Conservation (phyloP, 345 rosid species). For the Lepidium africanum region DNA sequence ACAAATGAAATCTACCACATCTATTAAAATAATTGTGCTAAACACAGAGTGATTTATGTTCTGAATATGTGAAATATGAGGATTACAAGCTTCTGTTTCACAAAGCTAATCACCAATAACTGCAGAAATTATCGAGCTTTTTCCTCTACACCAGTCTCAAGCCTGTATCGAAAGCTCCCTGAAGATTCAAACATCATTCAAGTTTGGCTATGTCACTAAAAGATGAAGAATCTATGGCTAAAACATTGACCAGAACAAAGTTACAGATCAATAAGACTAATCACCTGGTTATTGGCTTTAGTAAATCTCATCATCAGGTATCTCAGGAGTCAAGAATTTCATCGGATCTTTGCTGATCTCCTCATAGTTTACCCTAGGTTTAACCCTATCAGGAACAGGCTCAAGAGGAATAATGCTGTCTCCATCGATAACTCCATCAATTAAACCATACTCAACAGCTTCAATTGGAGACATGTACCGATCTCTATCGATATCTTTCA, state of each 20-base stretch:
- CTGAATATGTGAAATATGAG: slow-evolving; percentile 9
- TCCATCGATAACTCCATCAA: slow-evolving; percentile 89
- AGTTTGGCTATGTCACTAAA: not conserved
- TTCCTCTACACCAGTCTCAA: slow-evolving; percentile 9
- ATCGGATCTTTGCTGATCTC: slow-evolving; percentile 62
- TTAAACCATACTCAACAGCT: slow-evolving; percentile 86
- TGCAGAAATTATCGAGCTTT: slow-evolving; percentile 1
- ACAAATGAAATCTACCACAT: not conserved
- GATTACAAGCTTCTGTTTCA: slow-evolving; percentile 6
- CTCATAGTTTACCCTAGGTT: slow-evolving; percentile 45
- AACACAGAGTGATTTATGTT: slow-evolving; percentile 5
- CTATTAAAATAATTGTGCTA: not conserved
- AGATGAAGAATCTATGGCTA: not conserved
- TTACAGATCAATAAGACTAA: not conserved
- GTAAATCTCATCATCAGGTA: slow-evolving; percentile 91
- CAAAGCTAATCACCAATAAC: not conserved
- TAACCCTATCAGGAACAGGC: slow-evolving; percentile 78
- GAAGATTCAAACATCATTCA: not conserved
- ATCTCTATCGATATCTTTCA: slow-evolving; percentile 76
- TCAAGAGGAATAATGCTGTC: slow-evolving; percentile 74
- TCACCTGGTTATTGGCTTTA: slow-evolving; percentile 44
- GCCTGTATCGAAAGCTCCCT: slow-evolving; percentile 3
- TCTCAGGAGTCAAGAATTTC: slow-evolving; percentile 80
- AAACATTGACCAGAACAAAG: not conserved
- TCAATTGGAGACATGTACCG: slow-evolving; percentile 92